Conservation (phyloP, 495 filamentous ascomycete species). For the Neurospora sp. region DNA sequence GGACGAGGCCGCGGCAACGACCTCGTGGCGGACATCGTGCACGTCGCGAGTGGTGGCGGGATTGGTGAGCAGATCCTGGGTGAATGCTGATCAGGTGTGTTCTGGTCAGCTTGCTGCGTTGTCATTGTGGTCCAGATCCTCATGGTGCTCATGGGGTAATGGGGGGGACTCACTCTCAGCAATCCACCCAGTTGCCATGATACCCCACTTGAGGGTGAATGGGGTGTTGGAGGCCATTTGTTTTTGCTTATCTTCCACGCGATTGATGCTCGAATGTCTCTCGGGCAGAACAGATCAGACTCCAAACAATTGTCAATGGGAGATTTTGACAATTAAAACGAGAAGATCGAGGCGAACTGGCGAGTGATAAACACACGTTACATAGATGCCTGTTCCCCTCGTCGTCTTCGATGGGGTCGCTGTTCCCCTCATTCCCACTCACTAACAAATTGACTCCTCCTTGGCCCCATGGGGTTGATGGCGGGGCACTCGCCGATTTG, state of each 20-base stretch:
- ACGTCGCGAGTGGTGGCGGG: constrained; percentile 56
- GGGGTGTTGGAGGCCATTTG: constrained; percentile 39
- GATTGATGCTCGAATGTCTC: background rate
- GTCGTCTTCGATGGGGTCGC: background rate
- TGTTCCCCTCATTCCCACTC: background rate
- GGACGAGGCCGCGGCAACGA: constrained; percentile 77
- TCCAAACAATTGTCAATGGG: background rate
- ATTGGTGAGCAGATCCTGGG: constrained; percentile 71
- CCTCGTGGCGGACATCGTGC: constrained; percentile 64
- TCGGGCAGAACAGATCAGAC: background rate
- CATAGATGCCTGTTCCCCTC: background rate
- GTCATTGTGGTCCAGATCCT: background rate
- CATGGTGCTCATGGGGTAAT: background rate
- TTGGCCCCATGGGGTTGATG: background rate
- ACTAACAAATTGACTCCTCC: background rate
- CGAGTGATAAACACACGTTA: background rate
- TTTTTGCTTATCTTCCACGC: background rate
- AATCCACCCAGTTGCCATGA: constrained; percentile 75
- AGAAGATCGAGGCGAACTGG: background rate
- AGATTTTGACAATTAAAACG: background rate
- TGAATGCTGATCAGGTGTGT: constrained; percentile 48
- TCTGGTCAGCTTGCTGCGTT: background rate
- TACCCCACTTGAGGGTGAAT: constrained; percentile 65
- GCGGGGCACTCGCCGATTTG: background rate
- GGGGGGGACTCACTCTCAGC: constrained; percentile 48